Conservation (phyloP, 2,329 filamentous ascomycete species). For the Botrytis aclada region DNA sequence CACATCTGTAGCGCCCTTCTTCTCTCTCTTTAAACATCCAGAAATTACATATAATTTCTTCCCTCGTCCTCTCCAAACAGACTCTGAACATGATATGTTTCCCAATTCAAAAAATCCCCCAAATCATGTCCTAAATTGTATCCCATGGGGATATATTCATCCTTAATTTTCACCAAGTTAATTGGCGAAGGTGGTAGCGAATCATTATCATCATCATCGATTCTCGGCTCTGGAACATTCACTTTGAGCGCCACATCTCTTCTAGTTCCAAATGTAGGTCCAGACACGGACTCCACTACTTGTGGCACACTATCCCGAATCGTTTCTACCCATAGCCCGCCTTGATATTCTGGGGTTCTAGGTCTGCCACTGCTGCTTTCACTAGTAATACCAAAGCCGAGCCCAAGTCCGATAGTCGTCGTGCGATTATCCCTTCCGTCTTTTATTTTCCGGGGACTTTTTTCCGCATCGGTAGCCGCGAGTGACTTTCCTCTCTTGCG, state of each 20-base stretch:
- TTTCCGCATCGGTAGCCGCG: background rate
- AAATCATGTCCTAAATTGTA: constrained; percentile 59
- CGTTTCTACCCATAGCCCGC: background rate
- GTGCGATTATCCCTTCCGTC: background rate
- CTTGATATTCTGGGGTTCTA: background rate
- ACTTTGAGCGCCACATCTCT: constrained; percentile 10
- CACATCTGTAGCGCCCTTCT: too few relatives aligned
- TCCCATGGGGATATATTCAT: constrained; percentile 53
- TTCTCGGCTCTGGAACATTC: background rate
- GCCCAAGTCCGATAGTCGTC: background rate
- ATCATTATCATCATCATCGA: constrained; percentile 11
- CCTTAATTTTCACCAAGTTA: constrained; percentile 23
- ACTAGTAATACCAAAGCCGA: background rate
- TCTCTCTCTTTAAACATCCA: background rate
- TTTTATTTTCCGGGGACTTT: background rate
- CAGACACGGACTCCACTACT: background rate
- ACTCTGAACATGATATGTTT: constrained; percentile 36
- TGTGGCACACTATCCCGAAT: background rate
- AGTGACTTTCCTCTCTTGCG: constrained; percentile 10
- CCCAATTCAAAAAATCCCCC: constrained; percentile 57
- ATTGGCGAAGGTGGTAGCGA: constrained; percentile 31
- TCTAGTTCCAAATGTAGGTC: background rate
- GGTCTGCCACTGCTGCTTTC: background rate
- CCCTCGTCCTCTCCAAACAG: constrained; percentile 15
- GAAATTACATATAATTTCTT: constrained; percentile 3